Base-by-base conservation (phyloP, 2,329 filamentous ascomycete genomes). In the Ramularia collo-cygni region DNA sequence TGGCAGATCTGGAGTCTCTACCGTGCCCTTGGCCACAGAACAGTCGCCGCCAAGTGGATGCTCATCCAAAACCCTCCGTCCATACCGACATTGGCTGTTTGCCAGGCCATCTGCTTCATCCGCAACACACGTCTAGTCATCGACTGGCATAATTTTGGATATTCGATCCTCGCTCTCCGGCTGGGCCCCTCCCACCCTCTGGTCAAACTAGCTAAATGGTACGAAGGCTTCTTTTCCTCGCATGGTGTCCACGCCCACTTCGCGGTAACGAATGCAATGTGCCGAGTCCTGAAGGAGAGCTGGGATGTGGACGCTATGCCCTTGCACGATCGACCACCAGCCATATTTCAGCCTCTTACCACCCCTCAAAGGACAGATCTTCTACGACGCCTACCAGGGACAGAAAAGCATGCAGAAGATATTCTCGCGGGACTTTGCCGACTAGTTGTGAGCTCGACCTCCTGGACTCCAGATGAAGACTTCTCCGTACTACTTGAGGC, bases 141-240 rank as follows among this genome's bases (percentile, higher is more conserved):
- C 40, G 92, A 98, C 68, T 98, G 92, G 92, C 92, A 98, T 69
- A 98, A 98, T 65, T 96, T 95, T 64, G 92, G 90, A 52, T 95
- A 90, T 72, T 90, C 87, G 7, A 94, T 98, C 53, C 77, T 98
- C 3, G 84, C 75, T 2, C 63, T 83, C 35, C 81, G 80, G 46
- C 67, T 83, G 1, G 76, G 78, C 1, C 48, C 65, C 2, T 63
- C 59, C 4, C 85, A 93, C 57, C 83, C 82, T 0, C 74, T 95
- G n/a, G 87, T 95, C 7, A 72, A 66, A 18, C 59, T 93, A 7
- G 85, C 90, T 16, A 79, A 79, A 48, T 72, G 72, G 57, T 95
- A 95, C 58, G 92, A 98, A 64, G 75, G 70, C 27, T 61, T 73
- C 10, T 77, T 94, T 28, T 83, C 85, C 35, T 75, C 84, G 86